A percentile compares a stretch with the other conserved stretches of the same genome.
Conservation (phyloP, 495 filamentous ascomycete species). For the Xylaria flabelliformis region DNA sequence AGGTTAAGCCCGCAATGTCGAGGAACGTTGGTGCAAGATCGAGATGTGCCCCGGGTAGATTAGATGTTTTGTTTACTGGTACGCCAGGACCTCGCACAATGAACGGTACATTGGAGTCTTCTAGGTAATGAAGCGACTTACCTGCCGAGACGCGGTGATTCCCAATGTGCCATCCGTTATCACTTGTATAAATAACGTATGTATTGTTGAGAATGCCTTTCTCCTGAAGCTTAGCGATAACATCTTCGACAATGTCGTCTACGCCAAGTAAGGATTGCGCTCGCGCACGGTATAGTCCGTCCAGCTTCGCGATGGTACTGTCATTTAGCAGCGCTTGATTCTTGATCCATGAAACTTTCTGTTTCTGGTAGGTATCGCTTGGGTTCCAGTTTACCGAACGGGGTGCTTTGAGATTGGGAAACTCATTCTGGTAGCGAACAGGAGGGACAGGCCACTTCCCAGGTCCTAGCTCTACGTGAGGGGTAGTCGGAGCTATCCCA, state of each 20-base stretch:
- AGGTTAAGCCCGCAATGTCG: conserved; percentile 21
- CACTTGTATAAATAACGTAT: conserved; percentile 62
- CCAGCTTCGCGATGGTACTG: conserved; percentile 38
- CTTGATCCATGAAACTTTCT: conserved; percentile 59
- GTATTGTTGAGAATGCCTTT: conserved; percentile 61
- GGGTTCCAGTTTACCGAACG: conserved; percentile 45
- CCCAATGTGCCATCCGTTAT: conserved; percentile 69
- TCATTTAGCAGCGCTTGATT: conserved; percentile 54
- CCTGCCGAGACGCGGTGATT: conserved; percentile 65
- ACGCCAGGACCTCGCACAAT: conserved; percentile 51
- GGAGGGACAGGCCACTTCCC: conserved; percentile 26
- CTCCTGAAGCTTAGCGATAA: conserved; percentile 54
- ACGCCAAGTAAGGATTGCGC: conserved; percentile 51
- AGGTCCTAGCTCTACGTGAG: conserved; percentile 53
- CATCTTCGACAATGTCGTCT: conserved; percentile 62
- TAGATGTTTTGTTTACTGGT: conserved; percentile 19
- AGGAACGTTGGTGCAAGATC: conserved; percentile 32
- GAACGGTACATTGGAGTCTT: conserved; percentile 66
- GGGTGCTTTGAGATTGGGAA: conserved; percentile 42
- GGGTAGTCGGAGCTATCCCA: conserved; percentile 59
- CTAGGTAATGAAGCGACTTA: conserved; percentile 62
- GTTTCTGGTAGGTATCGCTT: conserved; percentile 38
- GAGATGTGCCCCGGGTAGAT: conserved; percentile 27
- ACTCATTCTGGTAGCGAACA: conserved; percentile 39
- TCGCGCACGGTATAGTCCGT: conserved; percentile 57